Evolutionary conservation across 176 grass and related monocot genomes (phyloP).

Genomic region (Aechmea fasciata): DNA sequence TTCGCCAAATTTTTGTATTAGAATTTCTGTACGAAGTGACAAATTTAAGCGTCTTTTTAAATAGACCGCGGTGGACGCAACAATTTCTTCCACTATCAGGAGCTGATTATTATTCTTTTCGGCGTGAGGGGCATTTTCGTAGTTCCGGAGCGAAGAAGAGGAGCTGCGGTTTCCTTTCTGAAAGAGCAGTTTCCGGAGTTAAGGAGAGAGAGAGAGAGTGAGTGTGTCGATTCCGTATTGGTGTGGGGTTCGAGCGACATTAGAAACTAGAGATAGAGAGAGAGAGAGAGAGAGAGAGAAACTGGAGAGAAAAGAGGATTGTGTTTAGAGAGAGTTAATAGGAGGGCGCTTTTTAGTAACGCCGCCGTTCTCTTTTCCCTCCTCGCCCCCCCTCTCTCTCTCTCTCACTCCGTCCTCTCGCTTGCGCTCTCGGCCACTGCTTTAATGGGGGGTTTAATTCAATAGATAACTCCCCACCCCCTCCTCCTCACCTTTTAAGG

Average conservation of each 20-base stretch:
- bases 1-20: too few relatives aligned
- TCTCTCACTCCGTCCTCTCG: neutral
- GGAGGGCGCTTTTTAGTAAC: neutral
- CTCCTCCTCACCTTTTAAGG: neutral
- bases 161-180: neutral
- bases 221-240: neutral
- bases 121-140: neutral
- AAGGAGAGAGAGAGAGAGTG: neutral
- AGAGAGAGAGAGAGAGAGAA: neutral
- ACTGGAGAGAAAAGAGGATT: neutral
- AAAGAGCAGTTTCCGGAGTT: neutral
- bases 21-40: too few relatives aligned
- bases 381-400: neutral
- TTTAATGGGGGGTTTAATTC: neutral
- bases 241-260: neutral
- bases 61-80: neutral
- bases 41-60: too few relatives aligned
- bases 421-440: neutral
- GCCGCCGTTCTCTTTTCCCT: neutral
- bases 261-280: neutral
- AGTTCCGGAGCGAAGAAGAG: neutral
- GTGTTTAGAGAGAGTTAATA: neutral
- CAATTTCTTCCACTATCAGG: neutral
- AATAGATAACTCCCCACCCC: neutral
- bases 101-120: neutral